Evolutionary conservation across 1,284 basidiomycete species (phyloP), one percentile per base, ranked within the genome.

Genomic region (Rhizopogon parksii): DNA sequence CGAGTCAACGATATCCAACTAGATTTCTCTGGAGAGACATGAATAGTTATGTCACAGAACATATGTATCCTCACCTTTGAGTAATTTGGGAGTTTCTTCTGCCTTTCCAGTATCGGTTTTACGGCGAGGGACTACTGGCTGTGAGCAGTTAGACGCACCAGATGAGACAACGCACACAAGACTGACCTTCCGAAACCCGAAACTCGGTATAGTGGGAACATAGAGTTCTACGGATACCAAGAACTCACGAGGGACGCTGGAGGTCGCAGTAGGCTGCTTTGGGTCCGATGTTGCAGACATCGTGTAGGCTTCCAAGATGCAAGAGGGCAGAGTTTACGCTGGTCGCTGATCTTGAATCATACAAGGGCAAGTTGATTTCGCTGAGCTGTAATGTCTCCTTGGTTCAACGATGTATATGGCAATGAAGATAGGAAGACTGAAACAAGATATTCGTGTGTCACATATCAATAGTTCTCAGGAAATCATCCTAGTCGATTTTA

Each of bases 1-100:
- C 76, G 78, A 35, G 76, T 68, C n/a, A 85, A 71, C 15, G 76
- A 75, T 40, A 85, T 74, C 85, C 85, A 88, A 59, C 80, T 86
- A 9, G 82, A 72, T 67, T 84, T 86, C 63, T 89, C 86, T 87
- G 55, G 19, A 53, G 12, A 50, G 14, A 32, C 36, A 27, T 30
- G 27, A 45, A 30, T 45, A 49, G 36, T 52, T 25, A 52, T 38
- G 57, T 17, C 6, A 25, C 32, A 49, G 9, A 45, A 48, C 36
- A 50, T 34, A 52, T 50, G 27, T 21, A 47, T 36, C 17, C 49
- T 35, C 34, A 84, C 85, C 85, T 76, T 78, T 85, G 55, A 85
- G 64, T 59, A 73, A 83, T 65, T 68, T 74, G 56, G 70, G 69
- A 36, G 74, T 71, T 32, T 75, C 69, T 46, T 69, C 70, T 56